Percentiles rank a stretch among this genome's conserved stretches.
Conservation (phyloP, 495 filamentous ascomycete species). For the Xylaria venustula region DNA sequence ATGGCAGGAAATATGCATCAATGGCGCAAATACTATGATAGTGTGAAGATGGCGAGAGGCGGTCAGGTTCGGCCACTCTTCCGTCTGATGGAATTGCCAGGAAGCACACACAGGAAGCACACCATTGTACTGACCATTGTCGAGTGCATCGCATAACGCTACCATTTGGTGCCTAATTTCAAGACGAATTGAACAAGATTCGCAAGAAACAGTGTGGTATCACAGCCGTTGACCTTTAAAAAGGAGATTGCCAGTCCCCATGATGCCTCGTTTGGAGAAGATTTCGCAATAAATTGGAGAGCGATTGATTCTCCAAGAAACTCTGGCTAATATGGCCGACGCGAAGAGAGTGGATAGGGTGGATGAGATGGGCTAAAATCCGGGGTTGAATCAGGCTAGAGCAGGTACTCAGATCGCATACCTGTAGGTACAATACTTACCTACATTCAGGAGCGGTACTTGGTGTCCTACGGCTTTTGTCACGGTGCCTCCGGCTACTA, state of each 20-base stretch:
- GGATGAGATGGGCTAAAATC: slow-evolving; percentile 3
- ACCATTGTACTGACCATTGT: no score
- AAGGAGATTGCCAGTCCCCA: slow-evolving; percentile 9
- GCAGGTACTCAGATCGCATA: no score
- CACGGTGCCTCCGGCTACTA: slow-evolving; percentile 6
- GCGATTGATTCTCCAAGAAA: background rate
- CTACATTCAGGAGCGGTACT: background rate
- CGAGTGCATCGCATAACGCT: background rate
- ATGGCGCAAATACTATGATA: slow-evolving; percentile 1
- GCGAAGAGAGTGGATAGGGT: background rate
- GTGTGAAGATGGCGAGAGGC: background rate
- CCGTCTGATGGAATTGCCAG: slow-evolving; percentile 2
- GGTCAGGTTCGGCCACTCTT: slow-evolving; percentile 1
- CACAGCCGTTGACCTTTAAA: background rate
- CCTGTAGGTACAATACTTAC: background rate
- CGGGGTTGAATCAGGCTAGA: slow-evolving; percentile 2
- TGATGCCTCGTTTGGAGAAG: slow-evolving; percentile 28
- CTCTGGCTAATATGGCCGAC: background rate
- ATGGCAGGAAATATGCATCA: background rate
- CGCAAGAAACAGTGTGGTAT: background rate
- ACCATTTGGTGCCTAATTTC: background rate
- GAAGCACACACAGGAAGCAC: no score
- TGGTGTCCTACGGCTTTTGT: slow-evolving; percentile 2
- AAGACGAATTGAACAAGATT: background rate
- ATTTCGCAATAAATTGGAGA: slow-evolving; percentile 24